A percentile compares a stretch with the other conserved stretches of the same genome.
Evolutionary conservation across 1,139 yeast species (phyloP).

Genomic region (Candida buenavistaensis): DNA sequence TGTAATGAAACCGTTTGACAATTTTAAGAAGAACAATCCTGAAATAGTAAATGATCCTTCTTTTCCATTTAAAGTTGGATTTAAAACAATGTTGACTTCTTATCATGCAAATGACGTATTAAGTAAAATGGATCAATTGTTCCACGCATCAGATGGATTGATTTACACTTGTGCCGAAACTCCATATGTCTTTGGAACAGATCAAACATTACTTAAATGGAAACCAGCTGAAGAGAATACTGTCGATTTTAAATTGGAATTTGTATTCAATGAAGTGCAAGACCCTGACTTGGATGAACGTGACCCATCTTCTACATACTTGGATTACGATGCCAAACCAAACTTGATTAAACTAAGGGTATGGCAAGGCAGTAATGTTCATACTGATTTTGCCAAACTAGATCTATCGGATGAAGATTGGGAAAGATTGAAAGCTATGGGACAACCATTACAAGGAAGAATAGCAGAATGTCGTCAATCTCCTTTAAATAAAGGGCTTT

Average conservation of each 20-base stretch:
- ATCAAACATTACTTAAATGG: conserved; percentile 83
- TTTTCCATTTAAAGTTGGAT: conserved; percentile 84
- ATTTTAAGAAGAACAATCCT: conserved; percentile 66
- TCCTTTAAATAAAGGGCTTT: conserved; percentile 51
- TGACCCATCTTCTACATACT: conserved; percentile 73
- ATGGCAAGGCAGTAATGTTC: conserved; percentile 77
- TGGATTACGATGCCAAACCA: conserved; percentile 83
- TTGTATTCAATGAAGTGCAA: conserved; percentile 64
- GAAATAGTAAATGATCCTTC: conserved; percentile 61
- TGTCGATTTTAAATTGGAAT: conserved; percentile 75
- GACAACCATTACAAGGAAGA: conserved; percentile 88
- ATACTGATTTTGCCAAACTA: conserved; percentile 68
- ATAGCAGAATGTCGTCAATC: conserved; percentile 80
- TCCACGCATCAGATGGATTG: conserved; percentile 91
- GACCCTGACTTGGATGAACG: conserved; percentile 71
- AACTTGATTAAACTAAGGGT: conserved; percentile 56
- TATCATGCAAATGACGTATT: conserved; percentile 80
- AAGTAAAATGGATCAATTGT: conserved; percentile 66
- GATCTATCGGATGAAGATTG: conserved; percentile 72
- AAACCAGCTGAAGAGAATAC: conserved; percentile 96
- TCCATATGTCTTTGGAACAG: conserved; percentile 88
- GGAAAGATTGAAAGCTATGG: conserved; percentile 66
- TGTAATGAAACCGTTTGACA: conserved; percentile 78
- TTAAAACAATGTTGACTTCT: conserved; percentile 85
- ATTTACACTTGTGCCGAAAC: conserved; percentile 90